These are phyloP conservation scores for Didymosphaeria variabile DNA, from an alignment of 2,329 filamentous ascomycete genomes.

Conservation along the genomic window DNA sequence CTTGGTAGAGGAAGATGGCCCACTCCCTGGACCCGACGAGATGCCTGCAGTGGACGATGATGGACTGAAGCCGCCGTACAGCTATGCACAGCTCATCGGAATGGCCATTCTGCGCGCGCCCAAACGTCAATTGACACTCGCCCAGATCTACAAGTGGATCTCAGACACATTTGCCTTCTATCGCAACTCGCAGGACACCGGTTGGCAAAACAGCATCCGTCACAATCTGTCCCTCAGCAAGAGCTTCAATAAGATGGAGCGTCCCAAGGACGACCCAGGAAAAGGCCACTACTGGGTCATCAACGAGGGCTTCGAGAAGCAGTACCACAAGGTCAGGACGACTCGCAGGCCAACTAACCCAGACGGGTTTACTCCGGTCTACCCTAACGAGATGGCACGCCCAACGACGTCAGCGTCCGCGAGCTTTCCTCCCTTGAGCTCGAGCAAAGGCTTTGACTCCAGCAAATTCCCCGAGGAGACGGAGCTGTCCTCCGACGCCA, in stretches of 20 bases:
- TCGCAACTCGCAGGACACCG: constrained; percentile 76
- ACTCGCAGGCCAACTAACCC: constrained; percentile 62
- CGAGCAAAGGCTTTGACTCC: constrained; percentile 57
- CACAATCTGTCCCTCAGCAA: constrained; percentile 98
- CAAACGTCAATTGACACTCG: constrained; percentile 82
- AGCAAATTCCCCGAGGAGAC: constrained; percentile 60
- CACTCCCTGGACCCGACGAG: constrained; percentile 76
- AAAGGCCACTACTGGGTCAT: constrained; percentile 99
- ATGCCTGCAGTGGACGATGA: constrained; percentile 86
- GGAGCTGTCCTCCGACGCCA: constrained; percentile 62
- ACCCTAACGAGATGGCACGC: constrained; percentile 44
- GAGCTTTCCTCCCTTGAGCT: constrained; percentile 47
- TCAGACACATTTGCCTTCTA: constrained; percentile 95
- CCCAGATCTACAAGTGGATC: constrained; percentile 99
- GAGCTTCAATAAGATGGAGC: constrained; percentile 92
- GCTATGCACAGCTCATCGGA: constrained; percentile 93
- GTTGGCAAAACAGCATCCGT: constrained; percentile 99
- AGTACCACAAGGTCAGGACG: constrained; percentile 89
- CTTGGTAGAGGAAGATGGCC: constrained; percentile 50
- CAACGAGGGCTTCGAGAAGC: constrained; percentile 84
- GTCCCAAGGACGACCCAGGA: constrained; percentile 95
- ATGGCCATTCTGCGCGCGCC: constrained; percentile 94
- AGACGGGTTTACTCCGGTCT: constrained; percentile 45
- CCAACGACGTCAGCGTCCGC: constrained; percentile 51
- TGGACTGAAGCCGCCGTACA: constrained; percentile 87